Base-by-base conservation (phyloP, 1,284 basidiomycete genomes). In the Irpex sp. region DNA sequence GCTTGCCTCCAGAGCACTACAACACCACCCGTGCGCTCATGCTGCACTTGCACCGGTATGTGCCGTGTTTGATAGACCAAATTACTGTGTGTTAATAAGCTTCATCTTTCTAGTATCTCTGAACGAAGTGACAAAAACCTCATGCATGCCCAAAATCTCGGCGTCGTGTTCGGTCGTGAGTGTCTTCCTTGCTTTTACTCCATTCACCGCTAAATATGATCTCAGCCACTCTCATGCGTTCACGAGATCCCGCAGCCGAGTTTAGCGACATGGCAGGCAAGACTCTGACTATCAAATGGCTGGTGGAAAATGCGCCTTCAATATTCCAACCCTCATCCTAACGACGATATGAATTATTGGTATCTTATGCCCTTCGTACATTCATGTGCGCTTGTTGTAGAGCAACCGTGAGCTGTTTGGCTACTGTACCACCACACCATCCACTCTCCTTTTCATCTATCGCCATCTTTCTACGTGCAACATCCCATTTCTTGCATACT, bases 141-240 rank as follows among this genome's bases (percentile, higher is more conserved):
- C 60, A 99, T 99, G 97, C 95, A 89, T 58, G 90, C 94, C 3
- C 86, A 95, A 67, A 99, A 99, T 72, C 79, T 99, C 19, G 97
- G 97, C n/a, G 95, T 98, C n/a, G 96, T 99, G 51, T 98, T 99
- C 79, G 97, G 97, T 69, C 97, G 96, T 98, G 76, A 80, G 95
- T 89, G 58, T 34, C 57, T 48, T 61, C 54, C 2, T 31, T 31
- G 4, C 4, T 31, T 31, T 4, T 3, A 31, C 31, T 4, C 4
- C 31, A 31, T 31, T 31, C 31, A 31, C 31, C 31, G 31, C 31
- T 31, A 31, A 31, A 31, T 4, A 31, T 31, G 3, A 31, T 31
- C 31, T 6, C 71, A 97, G 95, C 97, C 5, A 99, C 97, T 0
- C 81, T 98, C 21, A 93, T 98, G 88, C 88, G 94, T 65, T 97